Conservation (phyloP, 2,329 filamentous ascomycete species). For the Lachnum nothofagi region DNA sequence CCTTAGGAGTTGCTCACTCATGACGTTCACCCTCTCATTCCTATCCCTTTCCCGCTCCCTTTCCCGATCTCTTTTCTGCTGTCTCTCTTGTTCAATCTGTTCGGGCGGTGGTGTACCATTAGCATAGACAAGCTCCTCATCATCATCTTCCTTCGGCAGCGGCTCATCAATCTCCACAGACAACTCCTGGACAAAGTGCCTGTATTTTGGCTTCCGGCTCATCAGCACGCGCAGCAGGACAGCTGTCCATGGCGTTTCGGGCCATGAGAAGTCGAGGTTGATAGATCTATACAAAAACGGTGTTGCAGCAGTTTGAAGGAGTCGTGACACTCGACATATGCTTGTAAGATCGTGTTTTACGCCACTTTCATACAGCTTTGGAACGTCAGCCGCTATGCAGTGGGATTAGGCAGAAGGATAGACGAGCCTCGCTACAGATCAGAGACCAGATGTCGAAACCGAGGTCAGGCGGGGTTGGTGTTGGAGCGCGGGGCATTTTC, state of each 20-base stretch:
- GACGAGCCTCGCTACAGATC: not conserved
- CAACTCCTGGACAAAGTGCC: not conserved
- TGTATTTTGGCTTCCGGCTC: not conserved
- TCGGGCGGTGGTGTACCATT: too few species aligned
- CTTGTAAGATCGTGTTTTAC: not conserved
- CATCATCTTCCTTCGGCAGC: too few species aligned
- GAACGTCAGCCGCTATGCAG: not conserved
- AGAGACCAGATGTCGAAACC: not conserved
- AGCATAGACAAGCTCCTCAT: too few species aligned
- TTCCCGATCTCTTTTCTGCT: not conserved
- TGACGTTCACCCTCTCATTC: not conserved
- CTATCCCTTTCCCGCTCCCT: too few species aligned
- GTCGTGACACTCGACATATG: not conserved
- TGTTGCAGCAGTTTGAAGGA: not conserved
- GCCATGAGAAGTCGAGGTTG: not conserved
- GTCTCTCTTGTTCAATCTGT: too few species aligned
- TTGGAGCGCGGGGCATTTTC: too few species aligned
- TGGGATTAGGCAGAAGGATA: not conserved
- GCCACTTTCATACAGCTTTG: not conserved
- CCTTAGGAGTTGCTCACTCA: not conserved
- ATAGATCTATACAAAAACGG: not conserved
- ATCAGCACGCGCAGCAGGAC: not conserved
- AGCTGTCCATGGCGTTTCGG: not conserved
- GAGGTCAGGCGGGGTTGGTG: too few species aligned
- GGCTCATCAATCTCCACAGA: not conserved